A percentile compares a stretch with the other conserved stretches of the same genome.
phyloP scores from a whole-genome alignment of 768 basidiomycete species.

The Tricholoma sp. region DNA sequence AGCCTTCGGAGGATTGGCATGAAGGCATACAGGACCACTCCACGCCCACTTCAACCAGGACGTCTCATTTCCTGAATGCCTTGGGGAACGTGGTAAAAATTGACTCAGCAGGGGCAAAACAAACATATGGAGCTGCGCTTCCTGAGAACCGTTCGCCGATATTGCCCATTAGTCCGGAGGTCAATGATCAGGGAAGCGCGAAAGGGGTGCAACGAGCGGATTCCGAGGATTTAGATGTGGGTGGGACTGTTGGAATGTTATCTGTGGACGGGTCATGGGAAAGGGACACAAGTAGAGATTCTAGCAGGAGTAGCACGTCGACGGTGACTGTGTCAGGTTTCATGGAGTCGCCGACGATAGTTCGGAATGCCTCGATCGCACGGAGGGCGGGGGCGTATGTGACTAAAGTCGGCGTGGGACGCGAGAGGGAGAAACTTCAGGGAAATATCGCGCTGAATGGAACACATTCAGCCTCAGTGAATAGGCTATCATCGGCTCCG shows the following conservation, averaged over 20 bases:
- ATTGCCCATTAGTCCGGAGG: conserved; percentile 14
- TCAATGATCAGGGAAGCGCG: neutral
- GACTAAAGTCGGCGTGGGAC: conserved; percentile 6
- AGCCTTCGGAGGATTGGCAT: conserved; percentile 8
- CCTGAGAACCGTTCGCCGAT: conserved; percentile 23
- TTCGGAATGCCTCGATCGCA: conserved; percentile 42
- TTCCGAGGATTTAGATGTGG: conserved; percentile 9
- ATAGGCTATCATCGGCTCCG: conserved; percentile 4
- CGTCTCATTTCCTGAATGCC: conserved; percentile 11
- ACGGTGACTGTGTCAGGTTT: conserved; percentile 41
- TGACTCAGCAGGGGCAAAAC: neutral
- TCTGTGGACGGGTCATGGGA: conserved; percentile 8
- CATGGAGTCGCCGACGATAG: conserved; percentile 31
- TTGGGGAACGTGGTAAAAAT: conserved; percentile 12
- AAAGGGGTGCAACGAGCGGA: neutral
- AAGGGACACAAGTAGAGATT: conserved; percentile 33
- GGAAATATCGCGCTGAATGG: neutral
- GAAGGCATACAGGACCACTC: conserved; percentile 5
- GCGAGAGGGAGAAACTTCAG: conserved; percentile 4
- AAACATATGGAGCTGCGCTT: conserved; percentile 16
- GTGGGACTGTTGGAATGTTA: conserved; percentile 6
- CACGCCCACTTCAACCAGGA: conserved; percentile 2
- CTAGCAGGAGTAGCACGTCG: conserved; percentile 41
- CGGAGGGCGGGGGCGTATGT: conserved; percentile 46
- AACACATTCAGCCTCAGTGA: neutral